phyloP scores from a whole-genome alignment of 441 rosid genomes.

The Croton laevigatus region DNA sequence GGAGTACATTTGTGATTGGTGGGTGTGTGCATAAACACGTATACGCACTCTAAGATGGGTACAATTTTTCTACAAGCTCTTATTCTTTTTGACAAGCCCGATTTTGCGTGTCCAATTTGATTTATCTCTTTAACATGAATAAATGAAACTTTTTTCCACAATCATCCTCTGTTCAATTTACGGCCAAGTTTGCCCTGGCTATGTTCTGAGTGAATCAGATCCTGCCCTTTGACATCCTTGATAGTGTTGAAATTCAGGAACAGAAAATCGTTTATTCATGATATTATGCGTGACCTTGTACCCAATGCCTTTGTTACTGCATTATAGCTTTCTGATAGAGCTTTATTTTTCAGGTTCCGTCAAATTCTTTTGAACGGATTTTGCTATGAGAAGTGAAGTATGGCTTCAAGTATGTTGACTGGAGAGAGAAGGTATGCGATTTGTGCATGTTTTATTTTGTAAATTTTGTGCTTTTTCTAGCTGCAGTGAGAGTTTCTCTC shows the following conservation, averaged over 20 bases:
- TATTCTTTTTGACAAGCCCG: background rate
- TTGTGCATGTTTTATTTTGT: background rate
- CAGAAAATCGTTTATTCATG: background rate
- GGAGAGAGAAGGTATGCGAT: constrained; percentile 63
- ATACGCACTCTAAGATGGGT: background rate
- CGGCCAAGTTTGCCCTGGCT: background rate
- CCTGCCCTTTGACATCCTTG: background rate
- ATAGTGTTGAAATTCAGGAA: background rate
- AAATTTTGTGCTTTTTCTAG: background rate
- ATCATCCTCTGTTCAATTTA: background rate
- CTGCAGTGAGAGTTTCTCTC: background rate
- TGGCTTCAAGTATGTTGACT: constrained; percentile 53
- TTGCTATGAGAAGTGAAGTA: constrained; percentile 36
- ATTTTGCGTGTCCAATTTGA: background rate
- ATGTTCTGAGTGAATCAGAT: background rate
- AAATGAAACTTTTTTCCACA: background rate
- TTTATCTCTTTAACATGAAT: background rate
- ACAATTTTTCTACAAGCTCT: background rate
- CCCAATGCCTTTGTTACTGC: background rate
- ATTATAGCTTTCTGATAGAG: constrained; percentile 17
- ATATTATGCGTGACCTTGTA: background rate
- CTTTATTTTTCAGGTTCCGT: constrained; percentile 14
- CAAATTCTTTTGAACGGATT: constrained; percentile 46
- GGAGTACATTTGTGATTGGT: background rate
- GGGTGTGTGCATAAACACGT: background rate